Conservation (phyloP, 345 rosid species). For the Kernera saxatilis region DNA sequence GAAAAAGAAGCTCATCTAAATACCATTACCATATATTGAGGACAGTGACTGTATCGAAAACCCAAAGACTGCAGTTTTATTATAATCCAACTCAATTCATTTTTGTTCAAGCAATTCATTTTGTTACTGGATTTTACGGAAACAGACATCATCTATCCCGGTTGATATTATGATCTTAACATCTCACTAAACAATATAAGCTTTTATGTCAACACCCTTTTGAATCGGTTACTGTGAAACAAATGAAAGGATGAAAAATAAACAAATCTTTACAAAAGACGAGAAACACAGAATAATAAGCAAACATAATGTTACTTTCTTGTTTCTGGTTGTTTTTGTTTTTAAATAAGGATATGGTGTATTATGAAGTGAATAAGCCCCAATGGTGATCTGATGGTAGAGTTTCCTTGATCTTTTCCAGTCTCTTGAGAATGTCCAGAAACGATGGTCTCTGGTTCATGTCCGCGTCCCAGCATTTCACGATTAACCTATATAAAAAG, state of each 20-base stretch:
- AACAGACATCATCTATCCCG: background rate
- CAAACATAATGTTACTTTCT: conserved; percentile 2
- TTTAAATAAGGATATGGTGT: background rate
- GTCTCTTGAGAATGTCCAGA: conserved; percentile 87
- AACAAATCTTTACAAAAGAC: conserved; percentile 28
- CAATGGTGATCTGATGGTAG: conserved; percentile 71
- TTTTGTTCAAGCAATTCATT: background rate
- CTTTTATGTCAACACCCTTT: background rate
- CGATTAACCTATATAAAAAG: conserved; percentile 53
- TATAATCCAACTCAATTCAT: background rate
- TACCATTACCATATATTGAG: background rate
- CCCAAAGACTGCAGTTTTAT: background rate
- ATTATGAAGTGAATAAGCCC: conserved; percentile 66
- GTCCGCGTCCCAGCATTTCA: conserved; percentile 80
- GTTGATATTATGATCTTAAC: conserved; percentile 2
- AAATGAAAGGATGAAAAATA: background rate
- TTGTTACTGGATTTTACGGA: background rate
- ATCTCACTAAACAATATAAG: background rate
- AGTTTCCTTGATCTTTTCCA: conserved; percentile 80
- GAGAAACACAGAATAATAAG: conserved; percentile 8
- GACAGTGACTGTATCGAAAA: background rate
- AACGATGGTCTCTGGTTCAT: conserved; percentile 86
- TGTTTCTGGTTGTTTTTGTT: conserved; percentile 1
- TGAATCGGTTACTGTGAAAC: conserved; percentile 3
- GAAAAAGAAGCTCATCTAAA: conserved; percentile 76